phyloP scores from a whole-genome alignment of 495 filamentous ascomycete species.

The Hyphodiscus hymeniophilus region DNA sequence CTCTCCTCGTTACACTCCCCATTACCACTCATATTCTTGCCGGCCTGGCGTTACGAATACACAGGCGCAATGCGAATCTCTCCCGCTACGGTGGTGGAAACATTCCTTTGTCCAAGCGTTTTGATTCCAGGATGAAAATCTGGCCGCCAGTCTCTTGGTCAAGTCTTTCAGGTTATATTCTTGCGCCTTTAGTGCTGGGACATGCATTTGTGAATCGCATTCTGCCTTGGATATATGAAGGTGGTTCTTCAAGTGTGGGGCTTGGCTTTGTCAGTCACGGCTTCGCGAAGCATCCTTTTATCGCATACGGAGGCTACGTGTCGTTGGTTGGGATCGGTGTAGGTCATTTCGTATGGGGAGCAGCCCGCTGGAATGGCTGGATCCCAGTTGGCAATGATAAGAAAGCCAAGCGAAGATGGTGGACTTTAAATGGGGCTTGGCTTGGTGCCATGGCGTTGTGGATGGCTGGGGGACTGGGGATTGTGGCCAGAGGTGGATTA shows the following conservation, averaged over 20 bases:
- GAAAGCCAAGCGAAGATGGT: conserved; percentile 51
- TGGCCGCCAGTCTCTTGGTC: conserved; percentile 65
- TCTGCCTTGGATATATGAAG: conserved; percentile 65
- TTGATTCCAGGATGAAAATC: conserved; percentile 26
- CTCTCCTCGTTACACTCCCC: conserved; percentile 52
- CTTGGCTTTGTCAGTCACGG: conserved; percentile 81
- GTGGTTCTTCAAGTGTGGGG: conserved; percentile 73
- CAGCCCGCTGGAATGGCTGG: conserved; percentile 62
- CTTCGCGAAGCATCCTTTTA: conserved; percentile 56
- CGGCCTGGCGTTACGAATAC: conserved; percentile 66
- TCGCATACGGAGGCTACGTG: conserved; percentile 60
- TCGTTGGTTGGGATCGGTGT: conserved; percentile 59
- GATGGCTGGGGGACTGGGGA: conserved; percentile 71
- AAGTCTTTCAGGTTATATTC: conserved; percentile 56
- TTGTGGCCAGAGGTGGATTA: conserved; percentile 65
- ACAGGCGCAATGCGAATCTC: conserved; percentile 57
- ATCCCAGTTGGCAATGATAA: conserved; percentile 37
- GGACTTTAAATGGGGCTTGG: conserved; percentile 55
- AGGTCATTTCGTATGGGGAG: conserved; percentile 79
- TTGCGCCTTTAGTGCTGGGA: conserved; percentile 52
- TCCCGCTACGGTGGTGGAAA: conserved; percentile 54
- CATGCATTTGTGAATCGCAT: conserved; percentile 67
- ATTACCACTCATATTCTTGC: conserved; percentile 51
- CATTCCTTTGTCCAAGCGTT: conserved; percentile 15
- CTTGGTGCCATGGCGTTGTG: conserved; percentile 54